Evolutionary conservation across 1,284 basidiomycete genomes (phyloP), one percentile per base, ranked within the genome.

Genomic region (Testicularia cyperi): DNA sequence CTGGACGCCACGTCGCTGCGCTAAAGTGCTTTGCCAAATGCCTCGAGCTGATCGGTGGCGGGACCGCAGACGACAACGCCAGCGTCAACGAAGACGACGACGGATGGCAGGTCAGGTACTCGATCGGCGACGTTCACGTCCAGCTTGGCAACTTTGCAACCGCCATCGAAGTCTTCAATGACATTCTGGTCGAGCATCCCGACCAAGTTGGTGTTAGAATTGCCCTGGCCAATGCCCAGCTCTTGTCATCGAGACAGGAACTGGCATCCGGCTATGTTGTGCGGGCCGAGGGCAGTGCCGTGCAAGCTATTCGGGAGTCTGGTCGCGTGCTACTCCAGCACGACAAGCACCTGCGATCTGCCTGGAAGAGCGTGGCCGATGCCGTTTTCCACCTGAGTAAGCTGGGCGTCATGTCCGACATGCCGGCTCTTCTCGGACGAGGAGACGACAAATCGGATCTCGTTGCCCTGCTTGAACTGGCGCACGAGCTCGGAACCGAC

Each of bases 311-410:
- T 37, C 69, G 72, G 5, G 79, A 83, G 5, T 82, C 85, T 5
- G 74, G 85, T n/a, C 72, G 78, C 26, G 81, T 86, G 2, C 42
- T 63, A 14, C 78, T 90, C 38, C 77, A 80, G 23, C 77, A 80
- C 9, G 83, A 82, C 19, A 15, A 38, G 22, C 48, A 51, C 21
- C 37, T 70, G 16, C 51, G 64, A 16, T 61, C 66, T 18, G 85
- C 83, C 0, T 97, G 94, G 92, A 98, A 97, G 77, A 80, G 85
- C 3, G 81, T 86, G 9, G 88, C 84, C 0, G 94, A 98, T 76
- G 85, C 87, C 1, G 78, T 88, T 3, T 85, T 85, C 22, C 65
- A 68, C 12, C 69, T 79, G 15, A 47, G 44, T 41, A 54, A 49
- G 33, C 48, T 71, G 15, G 54, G 55, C 4, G 45, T 41, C 3